Evolutionary conservation across 2,329 filamentous ascomycete species (phyloP), one percentile per base, ranked within the genome.

Genomic region (Pseudocercospora musae): DNA sequence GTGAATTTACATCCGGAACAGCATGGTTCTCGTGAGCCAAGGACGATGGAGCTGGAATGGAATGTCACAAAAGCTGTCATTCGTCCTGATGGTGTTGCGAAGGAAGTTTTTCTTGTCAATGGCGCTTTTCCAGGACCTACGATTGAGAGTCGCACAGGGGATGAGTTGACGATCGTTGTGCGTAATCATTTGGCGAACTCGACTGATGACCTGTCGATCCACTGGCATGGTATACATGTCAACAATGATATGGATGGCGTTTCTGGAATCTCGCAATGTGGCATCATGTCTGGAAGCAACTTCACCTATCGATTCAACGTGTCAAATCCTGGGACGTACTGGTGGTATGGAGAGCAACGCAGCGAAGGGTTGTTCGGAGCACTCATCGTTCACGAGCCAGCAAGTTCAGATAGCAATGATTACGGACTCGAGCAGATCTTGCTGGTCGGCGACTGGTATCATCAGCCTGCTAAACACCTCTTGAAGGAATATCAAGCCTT

Each of bases 381-480:
- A 1, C 60, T 82, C 3, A 69, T 82, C 7, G 73, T 82, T 13
- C 79, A 82, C 68, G 67, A 73, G 4, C 77, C 78, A 18, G 42
- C 42, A n/a, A n/a, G 27, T 2, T 20, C 44, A 66, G 29, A 49
- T 11, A 18, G 20, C 25, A 40, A 2, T 10, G 10, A 42, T 8
- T 13, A 52, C 15, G 21, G 78, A 4, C 72, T 77, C 40, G 80
- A 82, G 42, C 55, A 79, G 8, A 62, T 82, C 13, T 70, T 82
- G 23, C 68, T 82, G 15, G 72, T 81, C 42, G 79, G 80, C 7
- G 80, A 82, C 64, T 82, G 80, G 80, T 82, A 82, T 66, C 80
- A 81, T 67, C 72, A 73, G 6, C 68, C 73, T 21, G 75, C 77
- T 0, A 61, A 66, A 2, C 73, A 81, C n/a, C 73, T 80, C 18